Evolutionary conservation across 176 grass and related monocot genomes (phyloP).

Genomic region (Paspalum notatum): DNA sequence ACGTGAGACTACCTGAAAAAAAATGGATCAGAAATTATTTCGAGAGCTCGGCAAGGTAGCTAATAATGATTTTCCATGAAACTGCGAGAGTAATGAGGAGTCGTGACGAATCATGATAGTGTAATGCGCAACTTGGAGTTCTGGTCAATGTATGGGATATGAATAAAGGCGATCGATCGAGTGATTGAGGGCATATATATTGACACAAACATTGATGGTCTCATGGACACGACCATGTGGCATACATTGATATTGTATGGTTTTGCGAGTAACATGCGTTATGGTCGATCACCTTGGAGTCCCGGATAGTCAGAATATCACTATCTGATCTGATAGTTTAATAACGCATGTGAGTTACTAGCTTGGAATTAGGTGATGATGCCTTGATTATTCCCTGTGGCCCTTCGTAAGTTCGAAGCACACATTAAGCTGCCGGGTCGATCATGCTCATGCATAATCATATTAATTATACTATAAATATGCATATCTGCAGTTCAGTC

Average conservation of each 20-base stretch:
- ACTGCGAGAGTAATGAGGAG: not conserved
- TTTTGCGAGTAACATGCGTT: conserved; percentile 33
- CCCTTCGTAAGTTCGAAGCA: not conserved
- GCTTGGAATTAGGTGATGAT: conserved; percentile 16
- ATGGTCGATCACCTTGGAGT: not conserved
- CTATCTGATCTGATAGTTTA: conserved; percentile 27
- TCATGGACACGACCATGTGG: conserved; percentile 25
- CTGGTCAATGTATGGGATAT: no score
- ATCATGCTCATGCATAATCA: not conserved
- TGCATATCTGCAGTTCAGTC: not conserved
- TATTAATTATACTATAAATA: not conserved
- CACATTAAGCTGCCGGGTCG: not conserved
- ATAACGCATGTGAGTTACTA: conserved; percentile 25
- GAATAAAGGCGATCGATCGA: not conserved
- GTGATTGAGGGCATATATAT: not conserved
- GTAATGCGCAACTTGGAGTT: not conserved
- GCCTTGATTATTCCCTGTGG: not conserved
- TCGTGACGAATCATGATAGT: not conserved
- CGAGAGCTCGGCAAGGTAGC: not conserved
- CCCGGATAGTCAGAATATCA: not conserved
- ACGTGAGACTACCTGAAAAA: not conserved
- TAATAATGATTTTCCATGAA: conserved; percentile 36
- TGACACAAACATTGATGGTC: not conserved
- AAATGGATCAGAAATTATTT: not conserved
- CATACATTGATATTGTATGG: not conserved